Base-by-base conservation (phyloP, 140 eudicot species). In the Bidens hawaiensis region DNA sequence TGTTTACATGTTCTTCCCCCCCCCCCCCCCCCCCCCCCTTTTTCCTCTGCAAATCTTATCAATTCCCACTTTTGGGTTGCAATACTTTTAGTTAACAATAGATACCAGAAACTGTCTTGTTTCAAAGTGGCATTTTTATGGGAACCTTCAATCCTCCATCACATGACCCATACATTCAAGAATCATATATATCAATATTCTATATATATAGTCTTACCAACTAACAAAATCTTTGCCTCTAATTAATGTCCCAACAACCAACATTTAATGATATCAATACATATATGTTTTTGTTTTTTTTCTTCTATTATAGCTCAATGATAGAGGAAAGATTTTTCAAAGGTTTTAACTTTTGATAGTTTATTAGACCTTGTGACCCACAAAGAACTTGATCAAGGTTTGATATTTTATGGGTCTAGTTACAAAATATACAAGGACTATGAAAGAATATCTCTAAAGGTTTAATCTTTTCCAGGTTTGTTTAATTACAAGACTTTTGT, bases 11-110 rank as follows among this genome's bases (percentile, higher is more conserved):
- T 64, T 74, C 48, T 56, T 68, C 61, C 71, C 49, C n/a, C n/a
- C n/a, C n/a, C n/a, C n/a, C n/a, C n/a, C n/a, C n/a, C n/a, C n/a
- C n/a, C n/a, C n/a, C n/a, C n/a, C 62, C 76, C 71, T 60, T 46
- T 77, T 73, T 42, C 45, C 73, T 74, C 79, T 80, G 80, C 87
- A 80, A 64, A 84, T 80, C 84, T 80, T 80, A 84, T 80, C 84
- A 43, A 34, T 51, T 75, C 71, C 73, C 75, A 30, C 91, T 81
- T 80, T 81, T 80, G 73, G 74, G 87, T 84, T 75, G 38, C 87
- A 64, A 25, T 11, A 1, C 46, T 50, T 82, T 76, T 64, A 64
- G 76, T 57, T 70, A 67, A 56, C 68, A 67, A 60, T 56, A 69
- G 67, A 45, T 28, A 62, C 36, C 89, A 79, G 82, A 72, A 75